Evolutionary conservation across 106 monocot species (phyloP).

Genomic region (Agapanthus africanus): DNA sequence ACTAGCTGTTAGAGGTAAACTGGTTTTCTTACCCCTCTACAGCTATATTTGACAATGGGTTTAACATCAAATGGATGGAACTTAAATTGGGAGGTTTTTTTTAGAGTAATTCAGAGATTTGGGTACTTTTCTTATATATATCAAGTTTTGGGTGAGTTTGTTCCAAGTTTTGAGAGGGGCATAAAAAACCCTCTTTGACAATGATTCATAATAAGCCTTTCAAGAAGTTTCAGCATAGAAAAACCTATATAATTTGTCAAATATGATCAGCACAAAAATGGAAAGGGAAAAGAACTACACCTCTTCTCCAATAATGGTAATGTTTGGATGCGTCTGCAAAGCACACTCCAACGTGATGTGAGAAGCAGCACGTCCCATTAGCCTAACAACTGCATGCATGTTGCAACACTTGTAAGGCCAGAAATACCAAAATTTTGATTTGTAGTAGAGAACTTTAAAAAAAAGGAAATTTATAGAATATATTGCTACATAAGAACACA

Average conservation of each 20-base stretch:
- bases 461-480: neutral
- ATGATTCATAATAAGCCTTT: neutral
- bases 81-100: too few relatives aligned
- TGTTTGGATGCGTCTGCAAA: constrained; percentile 95
- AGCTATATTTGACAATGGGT: too few relatives aligned
- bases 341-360: constrained; percentile 98
- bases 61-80: too few relatives aligned
- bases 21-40: too few relatives aligned
- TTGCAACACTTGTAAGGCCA: neutral
- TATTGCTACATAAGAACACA: constrained; percentile 48
- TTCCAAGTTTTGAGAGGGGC: too few relatives aligned
- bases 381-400: constrained; percentile 80
- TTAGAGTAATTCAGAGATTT: too few relatives aligned
- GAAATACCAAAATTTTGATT: neutral
- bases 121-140: too few relatives aligned
- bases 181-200: neutral
- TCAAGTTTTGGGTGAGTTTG: too few relatives aligned
- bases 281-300: constrained; percentile 23
- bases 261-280: neutral
- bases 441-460: neutral
- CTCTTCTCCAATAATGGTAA: constrained; percentile 98
- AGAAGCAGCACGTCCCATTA: constrained; percentile 99
- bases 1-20: too few relatives aligned
- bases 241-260: neutral
- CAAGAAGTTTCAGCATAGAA: neutral